Base-by-base conservation (phyloP, 805 yeast species). In the Metschnikowia picachoensis region DNA sequence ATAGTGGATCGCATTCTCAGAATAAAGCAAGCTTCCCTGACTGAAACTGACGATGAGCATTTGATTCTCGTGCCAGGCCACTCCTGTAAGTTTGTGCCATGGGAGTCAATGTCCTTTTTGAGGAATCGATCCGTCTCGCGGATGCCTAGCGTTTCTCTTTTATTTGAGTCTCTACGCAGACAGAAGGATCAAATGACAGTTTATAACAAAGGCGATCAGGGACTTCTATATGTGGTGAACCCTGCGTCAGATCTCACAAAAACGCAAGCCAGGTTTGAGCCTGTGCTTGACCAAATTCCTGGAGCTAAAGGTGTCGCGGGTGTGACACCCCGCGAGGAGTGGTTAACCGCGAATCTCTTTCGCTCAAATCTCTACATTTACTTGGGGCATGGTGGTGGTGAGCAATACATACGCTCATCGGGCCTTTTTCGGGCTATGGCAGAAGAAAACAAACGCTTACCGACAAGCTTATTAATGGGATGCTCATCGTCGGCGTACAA, bases 321-420 rank as follows among this genome's bases (percentile, higher is more conserved):
- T 0, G 48, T 51, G 4, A 69, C 67, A 37, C 96, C 97, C 0
- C 48, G 51, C 0, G 94, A 86, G 45, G 65, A 62, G 0, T 72
- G 76, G 15, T 68, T 90, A 31, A 50, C 73, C 0, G 42, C 64
- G 0, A 71, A 73, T 14, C 59, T 91, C 8, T 48, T 56, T 2
- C 39, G 58, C 2, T 52, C 53, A 13, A 72, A 78, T 33, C 52
- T 87, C 8, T 85, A 85, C 54, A 69, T 92, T 0, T 94, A 87
- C 61, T 73, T 91, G 45, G 99, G 99, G 0, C 99, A 94, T 65
- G 97, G 98, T 0, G 94, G 97, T 4, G 97, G 98, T n/a, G 92
- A 88, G 51, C 90, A 86, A 50, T 89, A 82, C 58, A 68, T 88
- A 10, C 73, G 81, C 29, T 70, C 83, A 1, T 72, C 80, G 4